phyloP scores from a whole-genome alignment of 768 basidiomycete species.

The Agrocybe praecox region DNA sequence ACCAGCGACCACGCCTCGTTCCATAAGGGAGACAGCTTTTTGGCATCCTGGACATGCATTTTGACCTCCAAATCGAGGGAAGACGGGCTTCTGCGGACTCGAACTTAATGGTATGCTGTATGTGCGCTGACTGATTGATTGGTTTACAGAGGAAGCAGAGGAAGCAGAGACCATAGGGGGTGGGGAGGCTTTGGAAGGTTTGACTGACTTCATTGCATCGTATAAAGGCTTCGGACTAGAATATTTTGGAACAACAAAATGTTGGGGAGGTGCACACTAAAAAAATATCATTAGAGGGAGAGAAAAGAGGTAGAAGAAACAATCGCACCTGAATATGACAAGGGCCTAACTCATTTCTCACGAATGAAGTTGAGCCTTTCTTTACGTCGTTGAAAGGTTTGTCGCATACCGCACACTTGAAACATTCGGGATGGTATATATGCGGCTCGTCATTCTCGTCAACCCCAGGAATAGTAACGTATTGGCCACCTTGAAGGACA shows the following conservation, averaged over 20 bases:
- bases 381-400: constrained; percentile 61
- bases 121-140: constrained; percentile 24
- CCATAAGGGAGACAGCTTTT: constrained; percentile 78
- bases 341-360: constrained; percentile 62
- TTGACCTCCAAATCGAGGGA: constrained; percentile 61
- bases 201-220: constrained; percentile 9
- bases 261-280: constrained; percentile 49
- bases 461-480: constrained; percentile 69
- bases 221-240: constrained; percentile 24
- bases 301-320: neutral
- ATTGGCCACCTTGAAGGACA: constrained; percentile 58
- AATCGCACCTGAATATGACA: constrained; percentile 62
- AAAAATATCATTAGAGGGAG: constrained; percentile 4
- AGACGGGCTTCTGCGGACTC: constrained; percentile 28
- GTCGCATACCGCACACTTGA: constrained; percentile 70
- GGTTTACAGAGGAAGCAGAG: constrained; percentile 15
- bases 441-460: constrained; percentile 48
- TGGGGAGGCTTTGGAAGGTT: constrained; percentile 4
- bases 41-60: constrained; percentile 76
- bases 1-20: constrained; percentile 82
- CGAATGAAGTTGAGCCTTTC: constrained; percentile 71
- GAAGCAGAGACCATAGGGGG: constrained; percentile 14
- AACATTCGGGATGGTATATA: constrained; percentile 76
- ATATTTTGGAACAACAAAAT: constrained; percentile 37
- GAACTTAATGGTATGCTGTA: constrained; percentile 13